These are phyloP conservation scores for Volvox carteri DNA, from an alignment of 163 green algal genomes.

Conservation along the genomic window DNA sequence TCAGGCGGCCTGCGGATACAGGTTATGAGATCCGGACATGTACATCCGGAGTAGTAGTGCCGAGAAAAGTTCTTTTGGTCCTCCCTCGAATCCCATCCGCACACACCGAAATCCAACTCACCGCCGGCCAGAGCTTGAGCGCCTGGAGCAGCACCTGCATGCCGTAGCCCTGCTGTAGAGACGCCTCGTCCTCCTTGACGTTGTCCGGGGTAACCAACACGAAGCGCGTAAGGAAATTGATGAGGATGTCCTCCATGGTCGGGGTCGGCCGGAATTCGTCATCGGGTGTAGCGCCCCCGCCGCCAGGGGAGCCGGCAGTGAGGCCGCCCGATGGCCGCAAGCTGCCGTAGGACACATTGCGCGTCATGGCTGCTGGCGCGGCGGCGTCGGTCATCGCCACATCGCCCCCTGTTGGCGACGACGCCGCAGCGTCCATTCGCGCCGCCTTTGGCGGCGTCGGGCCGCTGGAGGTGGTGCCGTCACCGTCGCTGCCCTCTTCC, in stretches of 20 bases:
- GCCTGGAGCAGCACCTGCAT: slow-evolving; percentile 81
- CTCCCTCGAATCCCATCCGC: too few relatives aligned
- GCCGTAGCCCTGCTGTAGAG: slow-evolving; percentile 77
- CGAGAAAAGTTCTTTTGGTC: too few relatives aligned
- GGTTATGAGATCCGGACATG: too few relatives aligned
- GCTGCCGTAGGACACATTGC: slow-evolving; percentile 15
- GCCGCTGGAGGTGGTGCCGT: neutral
- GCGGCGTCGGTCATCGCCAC: neutral
- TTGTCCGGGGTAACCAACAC: slow-evolving; percentile 81
- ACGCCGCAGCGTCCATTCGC: neutral
- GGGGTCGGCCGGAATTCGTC: slow-evolving; percentile 53
- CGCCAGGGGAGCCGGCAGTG: neutral
- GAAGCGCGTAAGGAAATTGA: slow-evolving; percentile 94
- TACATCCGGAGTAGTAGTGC: too few relatives aligned
- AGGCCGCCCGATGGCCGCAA: neutral
- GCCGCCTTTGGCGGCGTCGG: neutral
- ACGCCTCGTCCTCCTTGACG: slow-evolving; percentile 69
- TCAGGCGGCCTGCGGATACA: too few relatives aligned
- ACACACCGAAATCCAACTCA: too few relatives aligned
- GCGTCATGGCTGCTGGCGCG: neutral
- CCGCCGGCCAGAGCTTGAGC: slow-evolving; percentile 81
- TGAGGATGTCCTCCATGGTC: slow-evolving; percentile 84
- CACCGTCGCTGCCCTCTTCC: slow-evolving; percentile 11
- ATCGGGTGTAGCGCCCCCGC: neutral
- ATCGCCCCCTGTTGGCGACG: neutral